A percentile compares a stretch with the other conserved stretches of the same genome.
phyloP scores from a whole-genome alignment of 345 rosid genomes.

The Eutrema japonicum region DNA sequence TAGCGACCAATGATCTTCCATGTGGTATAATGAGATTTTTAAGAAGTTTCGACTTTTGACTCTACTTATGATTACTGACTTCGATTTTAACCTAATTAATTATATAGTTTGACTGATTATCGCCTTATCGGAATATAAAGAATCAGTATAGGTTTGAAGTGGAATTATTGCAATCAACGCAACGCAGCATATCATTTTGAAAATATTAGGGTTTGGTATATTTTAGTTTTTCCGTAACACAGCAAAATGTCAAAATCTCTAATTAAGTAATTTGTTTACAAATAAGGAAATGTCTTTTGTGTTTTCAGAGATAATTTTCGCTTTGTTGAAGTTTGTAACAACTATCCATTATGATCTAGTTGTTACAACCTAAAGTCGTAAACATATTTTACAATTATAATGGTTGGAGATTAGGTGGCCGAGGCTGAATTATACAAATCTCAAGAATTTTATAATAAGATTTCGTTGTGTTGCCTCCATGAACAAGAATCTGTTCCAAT shows the following conservation, averaged over 20 bases:
- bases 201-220: too few relatives aligned
- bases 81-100: not conserved
- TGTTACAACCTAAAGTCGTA: not conserved
- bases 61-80: not conserved
- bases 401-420: constrained; percentile 23
- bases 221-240: too few relatives aligned
- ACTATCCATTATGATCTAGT: not conserved
- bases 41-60: not conserved
- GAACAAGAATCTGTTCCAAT: constrained; percentile 25
- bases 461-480: constrained; percentile 27
- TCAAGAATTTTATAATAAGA: constrained; percentile 5
- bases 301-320: too few relatives aligned
- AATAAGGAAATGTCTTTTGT: too few relatives aligned
- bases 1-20: constrained; percentile 25
- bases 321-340: too few relatives aligned
- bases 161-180: not conserved
- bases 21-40: constrained; percentile 24
- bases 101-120: too few relatives aligned
- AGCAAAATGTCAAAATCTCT: too few relatives aligned
- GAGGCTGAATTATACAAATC: constrained; percentile 24
- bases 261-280: too few relatives aligned
- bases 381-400: not conserved
- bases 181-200: too few relatives aligned
- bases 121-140: not conserved
- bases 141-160: not conserved